Percentiles rank a stretch among this genome's conserved stretches.
phyloP scores from a whole-genome alignment of 768 basidiomycete species.

The Lentinula boryana region DNA sequence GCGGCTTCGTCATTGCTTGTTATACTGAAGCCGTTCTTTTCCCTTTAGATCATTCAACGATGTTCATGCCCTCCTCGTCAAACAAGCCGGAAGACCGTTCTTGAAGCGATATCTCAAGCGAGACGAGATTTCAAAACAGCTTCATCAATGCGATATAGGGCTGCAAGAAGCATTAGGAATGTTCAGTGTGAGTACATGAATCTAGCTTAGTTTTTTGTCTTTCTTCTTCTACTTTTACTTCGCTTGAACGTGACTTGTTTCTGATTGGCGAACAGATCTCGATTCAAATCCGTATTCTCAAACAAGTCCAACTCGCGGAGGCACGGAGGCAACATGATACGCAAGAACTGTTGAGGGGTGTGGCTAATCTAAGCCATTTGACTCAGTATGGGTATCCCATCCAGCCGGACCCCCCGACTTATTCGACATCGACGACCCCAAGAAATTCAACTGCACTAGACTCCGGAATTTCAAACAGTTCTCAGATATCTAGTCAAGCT shows the following conservation, averaged over 20 bases:
- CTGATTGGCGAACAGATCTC: constrained; percentile 25
- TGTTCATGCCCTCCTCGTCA: constrained; percentile 47
- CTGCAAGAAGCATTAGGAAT: constrained; percentile 47
- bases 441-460: not conserved
- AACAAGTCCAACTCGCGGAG: constrained; percentile 39
- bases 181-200: constrained; percentile 36
- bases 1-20: too few relatives aligned
- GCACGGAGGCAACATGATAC: constrained; percentile 4
- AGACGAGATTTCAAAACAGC: constrained; percentile 55
- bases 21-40: not conserved
- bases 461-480: not conserved
- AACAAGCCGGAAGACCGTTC: constrained; percentile 63
- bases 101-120: constrained; percentile 73
- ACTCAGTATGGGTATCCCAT: not conserved
- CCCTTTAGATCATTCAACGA: constrained; percentile 30
- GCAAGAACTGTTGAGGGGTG: not conserved
- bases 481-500: not conserved
- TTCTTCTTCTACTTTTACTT: not conserved
- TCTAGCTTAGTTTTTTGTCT: not conserved
- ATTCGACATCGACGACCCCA: not conserved
- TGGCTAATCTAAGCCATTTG: not conserved
- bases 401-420: not conserved
- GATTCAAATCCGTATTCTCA: constrained; percentile 49
- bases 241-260: not conserved
- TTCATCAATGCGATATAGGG: constrained; percentile 44